Evolutionary conservation across 2,329 filamentous ascomycete genomes (phyloP).

Genomic region (Talaromyces piceae): DNA sequence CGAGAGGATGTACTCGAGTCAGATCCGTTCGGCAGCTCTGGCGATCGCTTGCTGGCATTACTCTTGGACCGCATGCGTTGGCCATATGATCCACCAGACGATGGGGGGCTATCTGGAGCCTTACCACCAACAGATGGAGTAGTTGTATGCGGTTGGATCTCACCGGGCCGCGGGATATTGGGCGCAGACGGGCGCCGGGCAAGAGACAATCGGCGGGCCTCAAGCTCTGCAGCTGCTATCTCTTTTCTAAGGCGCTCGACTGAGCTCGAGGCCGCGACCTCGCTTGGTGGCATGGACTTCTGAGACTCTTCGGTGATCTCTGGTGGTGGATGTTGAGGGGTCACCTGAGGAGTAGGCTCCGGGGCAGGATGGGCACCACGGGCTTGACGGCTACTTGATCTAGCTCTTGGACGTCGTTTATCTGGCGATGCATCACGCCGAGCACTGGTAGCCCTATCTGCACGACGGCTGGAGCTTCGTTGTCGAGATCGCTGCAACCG

Average conservation of each 20-base stretch:
- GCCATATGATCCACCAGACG: slow-evolving; percentile 22
- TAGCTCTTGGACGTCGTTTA: slow-evolving; percentile 25
- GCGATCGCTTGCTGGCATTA: slow-evolving; percentile 30
- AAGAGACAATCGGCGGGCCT: slow-evolving; percentile 77
- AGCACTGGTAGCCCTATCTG: slow-evolving; percentile 34
- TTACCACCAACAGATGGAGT: slow-evolving; percentile 23
- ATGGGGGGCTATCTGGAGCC: slow-evolving; percentile 39
- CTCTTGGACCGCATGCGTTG: slow-evolving; percentile 26
- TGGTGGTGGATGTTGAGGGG: slow-evolving; percentile 1
- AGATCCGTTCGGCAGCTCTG: slow-evolving; percentile 31
- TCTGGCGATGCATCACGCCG: slow-evolving; percentile 42
- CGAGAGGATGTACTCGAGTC: slow-evolving; percentile 32
- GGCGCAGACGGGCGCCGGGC: slow-evolving; percentile 73
- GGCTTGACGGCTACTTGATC: slow-evolving; percentile 29
- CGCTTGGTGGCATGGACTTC: slow-evolving; percentile 15
- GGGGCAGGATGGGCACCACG: slow-evolving; percentile 9
- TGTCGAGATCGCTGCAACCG: slow-evolving; percentile 41
- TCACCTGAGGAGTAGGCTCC: slow-evolving; percentile 1
- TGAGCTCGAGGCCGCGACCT: slow-evolving; percentile 33
- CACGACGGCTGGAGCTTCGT: slow-evolving; percentile 45
- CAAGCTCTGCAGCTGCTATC: slow-evolving; percentile 72
- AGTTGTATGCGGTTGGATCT: slow-evolving; percentile 38
- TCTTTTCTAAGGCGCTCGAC: slow-evolving; percentile 64
- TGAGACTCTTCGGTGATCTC: slow-evolving; percentile 17
- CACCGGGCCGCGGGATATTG: slow-evolving; percentile 66